phyloP scores from a whole-genome alignment of 768 basidiomycete genomes.

The Calvatia gigantea region DNA sequence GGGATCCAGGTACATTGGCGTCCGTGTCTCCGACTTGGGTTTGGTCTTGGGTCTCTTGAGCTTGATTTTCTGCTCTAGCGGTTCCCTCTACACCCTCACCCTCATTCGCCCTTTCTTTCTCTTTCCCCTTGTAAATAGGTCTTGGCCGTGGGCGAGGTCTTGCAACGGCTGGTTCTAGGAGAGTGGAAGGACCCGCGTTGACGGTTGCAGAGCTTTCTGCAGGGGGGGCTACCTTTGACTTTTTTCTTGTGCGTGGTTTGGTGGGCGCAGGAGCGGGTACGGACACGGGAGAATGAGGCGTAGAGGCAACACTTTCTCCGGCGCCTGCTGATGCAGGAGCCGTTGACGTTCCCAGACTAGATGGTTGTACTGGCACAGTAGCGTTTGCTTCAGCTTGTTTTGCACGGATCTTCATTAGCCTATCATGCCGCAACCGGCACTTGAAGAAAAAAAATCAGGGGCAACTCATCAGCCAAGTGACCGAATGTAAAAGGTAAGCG shows the following conservation, averaged over 20 bases:
- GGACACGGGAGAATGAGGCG: no score
- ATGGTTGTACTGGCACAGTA: neutral
- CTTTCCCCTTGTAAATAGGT: constrained; percentile 22
- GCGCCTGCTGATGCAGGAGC: neutral
- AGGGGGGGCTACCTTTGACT: neutral
- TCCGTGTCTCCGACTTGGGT: no score
- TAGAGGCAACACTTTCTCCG: no score
- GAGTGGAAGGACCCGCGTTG: neutral
- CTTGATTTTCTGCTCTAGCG: no score
- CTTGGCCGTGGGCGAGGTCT: constrained; percentile 21
- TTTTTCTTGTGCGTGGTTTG: neutral
- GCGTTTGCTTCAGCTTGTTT: constrained; percentile 7
- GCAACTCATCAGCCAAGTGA: neutral
- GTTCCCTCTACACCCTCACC: neutral
- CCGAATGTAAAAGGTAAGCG: neutral
- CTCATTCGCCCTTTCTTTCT: neutral
- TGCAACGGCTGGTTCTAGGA: constrained; percentile 1
- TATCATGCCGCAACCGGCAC: constrained; percentile 51
- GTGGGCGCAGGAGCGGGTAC: neutral
- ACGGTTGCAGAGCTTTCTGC: no score
- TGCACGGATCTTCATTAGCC: constrained; percentile 25
- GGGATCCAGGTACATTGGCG: neutral
- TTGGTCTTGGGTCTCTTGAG: no score
- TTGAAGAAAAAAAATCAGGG: constrained; percentile 24
- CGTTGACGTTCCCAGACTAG: neutral